Percentiles rank a stretch among this genome's conserved stretches.
Evolutionary conservation across 1,284 basidiomycete species (phyloP).

Genomic region (Melanopsichium pennsylvanicum): DNA sequence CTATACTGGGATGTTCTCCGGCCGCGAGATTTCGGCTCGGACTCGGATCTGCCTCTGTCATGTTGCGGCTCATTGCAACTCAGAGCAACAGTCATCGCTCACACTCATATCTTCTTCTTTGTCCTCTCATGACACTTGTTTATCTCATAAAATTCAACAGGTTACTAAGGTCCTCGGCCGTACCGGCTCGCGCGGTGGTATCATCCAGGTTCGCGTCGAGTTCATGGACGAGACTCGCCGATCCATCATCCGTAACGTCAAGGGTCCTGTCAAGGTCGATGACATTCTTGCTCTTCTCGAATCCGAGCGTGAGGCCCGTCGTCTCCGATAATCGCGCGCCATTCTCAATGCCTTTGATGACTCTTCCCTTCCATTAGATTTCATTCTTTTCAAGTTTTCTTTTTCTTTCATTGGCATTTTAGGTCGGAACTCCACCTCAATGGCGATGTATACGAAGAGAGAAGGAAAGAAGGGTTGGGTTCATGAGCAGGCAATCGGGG

Average conservation of each 20-base stretch:
- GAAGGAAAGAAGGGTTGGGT: too few relatives aligned
- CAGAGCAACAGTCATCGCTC: constrained; percentile 11
- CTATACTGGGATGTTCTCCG: too few relatives aligned
- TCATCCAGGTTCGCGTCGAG: constrained; percentile 99
- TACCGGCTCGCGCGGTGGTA: constrained; percentile 98
- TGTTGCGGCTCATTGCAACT: neutral
- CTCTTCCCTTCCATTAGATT: too few relatives aligned
- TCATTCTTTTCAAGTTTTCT: too few relatives aligned
- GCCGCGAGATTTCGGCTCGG: too few relatives aligned
- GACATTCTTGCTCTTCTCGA: constrained; percentile 98
- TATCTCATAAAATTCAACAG: constrained; percentile 23
- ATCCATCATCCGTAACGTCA: constrained; percentile 98
- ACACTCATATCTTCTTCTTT: constrained; percentile 5
- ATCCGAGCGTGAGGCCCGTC: constrained; percentile 98
- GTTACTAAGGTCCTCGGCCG: constrained; percentile 87
- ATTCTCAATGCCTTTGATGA: too few relatives aligned
- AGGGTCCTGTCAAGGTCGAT: constrained; percentile 94
- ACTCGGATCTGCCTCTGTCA: neutral
- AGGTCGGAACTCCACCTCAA: constrained; percentile 44
- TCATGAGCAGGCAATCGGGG: too few relatives aligned
- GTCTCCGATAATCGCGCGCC: constrained; percentile 40
- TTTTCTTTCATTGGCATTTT: neutral
- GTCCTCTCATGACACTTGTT: neutral
- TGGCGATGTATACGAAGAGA: too few relatives aligned
- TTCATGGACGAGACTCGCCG: constrained; percentile 98